A percentile compares a stretch with the other conserved stretches of the same genome.
Conservation (phyloP, 1,284 basidiomycete genomes). For the Apiotrichum siamense region DNA sequence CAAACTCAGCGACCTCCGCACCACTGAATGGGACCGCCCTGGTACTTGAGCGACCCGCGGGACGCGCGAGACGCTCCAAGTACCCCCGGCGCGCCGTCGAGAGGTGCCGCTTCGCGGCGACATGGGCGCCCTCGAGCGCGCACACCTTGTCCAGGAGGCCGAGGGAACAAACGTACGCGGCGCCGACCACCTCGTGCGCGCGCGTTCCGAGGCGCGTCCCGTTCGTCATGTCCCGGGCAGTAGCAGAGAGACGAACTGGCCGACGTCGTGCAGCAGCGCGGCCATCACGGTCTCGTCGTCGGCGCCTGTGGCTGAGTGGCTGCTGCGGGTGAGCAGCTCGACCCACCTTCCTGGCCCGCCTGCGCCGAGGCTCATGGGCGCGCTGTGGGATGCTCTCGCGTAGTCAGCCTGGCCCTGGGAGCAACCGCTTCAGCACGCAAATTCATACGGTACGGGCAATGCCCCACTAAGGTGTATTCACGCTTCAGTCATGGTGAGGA, state of each 20-base stretch:
- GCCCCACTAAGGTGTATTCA: no score
- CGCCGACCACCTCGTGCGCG: conserved; percentile 34
- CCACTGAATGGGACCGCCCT: conserved; percentile 34
- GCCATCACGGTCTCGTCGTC: conserved; percentile 34
- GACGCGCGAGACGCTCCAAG: conserved; percentile 23
- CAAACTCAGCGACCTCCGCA: conserved; percentile 25
- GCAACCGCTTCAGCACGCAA: conserved; percentile 5
- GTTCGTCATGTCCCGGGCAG: conserved; percentile 21
- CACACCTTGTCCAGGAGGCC: conserved; percentile 35
- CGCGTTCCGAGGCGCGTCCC: conserved; percentile 25
- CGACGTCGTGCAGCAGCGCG: conserved; percentile 40
- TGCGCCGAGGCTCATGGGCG: conserved; percentile 31
- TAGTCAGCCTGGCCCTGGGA: conserved; percentile 27
- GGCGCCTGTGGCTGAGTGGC: conserved; percentile 18
- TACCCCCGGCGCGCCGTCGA: conserved; percentile 25
- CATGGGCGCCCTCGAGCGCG: conserved; percentile 33
- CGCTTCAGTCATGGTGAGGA: conserved; percentile 20
- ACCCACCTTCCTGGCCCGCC: conserved; percentile 3
- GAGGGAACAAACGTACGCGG: conserved; percentile 24
- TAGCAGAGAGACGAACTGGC: conserved; percentile 37
- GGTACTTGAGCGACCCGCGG: conserved; percentile 23
- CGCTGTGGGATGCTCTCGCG: conserved; percentile 30
- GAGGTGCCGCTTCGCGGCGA: conserved; percentile 35
- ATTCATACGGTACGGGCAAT: neutral
- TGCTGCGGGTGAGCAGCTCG: neutral